A percentile compares a stretch with the other conserved stretches of the same genome.
phyloP scores from a whole-genome alignment of 495 filamentous ascomycete species.

The Parmelia sp. region DNA sequence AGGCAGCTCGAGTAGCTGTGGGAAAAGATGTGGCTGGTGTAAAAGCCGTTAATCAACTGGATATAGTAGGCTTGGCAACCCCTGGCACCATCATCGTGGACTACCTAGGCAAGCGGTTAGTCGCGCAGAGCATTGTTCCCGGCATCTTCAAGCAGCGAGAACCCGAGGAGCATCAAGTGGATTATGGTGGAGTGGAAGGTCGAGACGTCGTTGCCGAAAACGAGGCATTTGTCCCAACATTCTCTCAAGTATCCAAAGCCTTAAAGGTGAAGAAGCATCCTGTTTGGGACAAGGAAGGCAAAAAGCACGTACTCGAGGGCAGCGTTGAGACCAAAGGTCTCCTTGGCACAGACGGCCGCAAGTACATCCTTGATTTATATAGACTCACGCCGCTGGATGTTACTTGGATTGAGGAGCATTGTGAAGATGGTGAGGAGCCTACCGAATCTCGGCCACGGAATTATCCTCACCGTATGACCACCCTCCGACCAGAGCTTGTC shows the following conservation, averaged over 20 bases:
- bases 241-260: conserved; percentile 82
- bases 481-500: conserved; percentile 81
- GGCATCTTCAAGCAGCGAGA: conserved; percentile 99
- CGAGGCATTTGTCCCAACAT: conserved; percentile 73
- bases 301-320: conserved; percentile 84
- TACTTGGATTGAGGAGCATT: conserved; percentile 74
- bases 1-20: conserved; percentile 91
- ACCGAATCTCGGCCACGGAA: conserved; percentile 40
- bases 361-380: conserved; percentile 96
- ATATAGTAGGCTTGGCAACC: conserved; percentile 88
- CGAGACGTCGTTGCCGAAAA: conserved; percentile 91
- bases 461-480: conserved; percentile 95
- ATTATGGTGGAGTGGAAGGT: conserved; percentile 97
- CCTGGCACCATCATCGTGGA: conserved; percentile 95
- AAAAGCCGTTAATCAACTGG: conserved; percentile 89
- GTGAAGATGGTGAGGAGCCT: conserved; percentile 33
- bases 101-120: conserved; percentile 93
- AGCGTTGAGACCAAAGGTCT: conserved; percentile 98
- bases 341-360: conserved; percentile 91
- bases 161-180: conserved; percentile 94
- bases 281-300: conserved; percentile 95
- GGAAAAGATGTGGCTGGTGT: conserved; percentile 96
- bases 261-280: conserved; percentile 88
- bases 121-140: conserved; percentile 96
- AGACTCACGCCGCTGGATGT: conserved; percentile 90